Evolutionary conservation across 345 rosid genomes (phyloP), one percentile per base, ranked within the genome.

Genomic region (Cardiospermum halicacabum): DNA sequence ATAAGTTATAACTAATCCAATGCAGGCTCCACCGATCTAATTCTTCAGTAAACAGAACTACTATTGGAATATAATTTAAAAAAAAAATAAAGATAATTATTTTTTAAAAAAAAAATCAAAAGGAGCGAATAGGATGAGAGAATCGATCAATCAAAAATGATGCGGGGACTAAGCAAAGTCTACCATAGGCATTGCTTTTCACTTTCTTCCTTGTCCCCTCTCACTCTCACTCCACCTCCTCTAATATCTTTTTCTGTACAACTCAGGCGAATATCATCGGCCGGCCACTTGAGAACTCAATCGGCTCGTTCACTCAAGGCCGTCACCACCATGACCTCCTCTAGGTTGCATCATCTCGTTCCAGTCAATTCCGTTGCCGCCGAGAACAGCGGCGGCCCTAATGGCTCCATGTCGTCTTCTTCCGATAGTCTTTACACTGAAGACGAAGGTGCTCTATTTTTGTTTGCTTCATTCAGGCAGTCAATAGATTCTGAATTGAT

Each of bases 171-270:
- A 45, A 70, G 75, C 69, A 80, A 83, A 81, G 81, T 75, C 43
- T 72, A 49, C 62, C 82, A 80, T 74, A 81, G n/a, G n/a, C n/a
- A n/a, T n/a, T n/a, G 83, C 57, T 60, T 81, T 59, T 73, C 85
- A 58, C 70, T 78, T 42, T 55, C 76, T 39, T 28, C 79, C 13
- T 67, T 69, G 65, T 63, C 72, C 66, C 75, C 64, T 54, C 63
- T 67, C 53, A 60, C 68, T 47, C 73, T 45, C 50, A n/a, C 51
- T 47, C n/a, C 1, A 40, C 51, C 39, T 27, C 71, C 71, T 54
- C 59, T 58, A 62, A 53, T 58, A 62, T 34, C 43, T 64, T 62
- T 60, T 55, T 26, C 64, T 28, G 67, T 26, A 1, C 71, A 71
- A 42, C 56, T 62, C 53, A n/a, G 64, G 63, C 70, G 74, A 55